phyloP scores from a whole-genome alignment of 1,139 yeast species.

The Protomyces inouyei region DNA sequence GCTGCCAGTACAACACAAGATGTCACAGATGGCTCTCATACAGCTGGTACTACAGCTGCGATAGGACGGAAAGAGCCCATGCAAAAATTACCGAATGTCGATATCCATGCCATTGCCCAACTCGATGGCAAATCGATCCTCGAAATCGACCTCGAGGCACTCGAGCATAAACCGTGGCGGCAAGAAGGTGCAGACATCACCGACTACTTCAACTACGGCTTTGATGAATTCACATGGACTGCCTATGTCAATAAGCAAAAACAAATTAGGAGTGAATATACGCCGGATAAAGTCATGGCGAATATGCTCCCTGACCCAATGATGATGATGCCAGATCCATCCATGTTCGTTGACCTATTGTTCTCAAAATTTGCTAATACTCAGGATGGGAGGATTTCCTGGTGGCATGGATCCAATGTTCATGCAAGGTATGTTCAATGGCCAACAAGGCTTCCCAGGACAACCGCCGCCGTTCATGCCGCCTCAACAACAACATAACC shows the following conservation, averaged over 20 bases:
- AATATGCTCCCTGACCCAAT: conserved; percentile 19
- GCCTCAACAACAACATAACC: neutral
- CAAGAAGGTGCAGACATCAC: conserved; percentile 82
- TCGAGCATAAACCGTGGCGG: conserved; percentile 96
- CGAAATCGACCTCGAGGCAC: conserved; percentile 70
- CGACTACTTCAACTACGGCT: conserved; percentile 93
- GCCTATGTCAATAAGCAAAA: conserved; percentile 89
- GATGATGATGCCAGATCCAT: conserved; percentile 27
- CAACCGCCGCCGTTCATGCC: neutral
- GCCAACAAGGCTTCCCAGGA: neutral
- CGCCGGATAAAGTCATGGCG: conserved; percentile 48
- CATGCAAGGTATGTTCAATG: neutral
- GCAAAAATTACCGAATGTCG: conserved; percentile 49
- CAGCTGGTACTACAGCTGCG: neutral
- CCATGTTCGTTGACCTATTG: neutral
- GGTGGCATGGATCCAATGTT: neutral
- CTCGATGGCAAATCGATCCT: conserved; percentile 81
- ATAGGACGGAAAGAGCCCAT: conserved; percentile 30
- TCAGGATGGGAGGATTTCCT: conserved; percentile 10
- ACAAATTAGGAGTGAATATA: conserved; percentile 69
- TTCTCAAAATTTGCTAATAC: neutral
- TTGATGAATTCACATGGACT: conserved; percentile 94
- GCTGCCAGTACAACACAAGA: conserved; percentile 2
- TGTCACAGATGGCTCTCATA: neutral
- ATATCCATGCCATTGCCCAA: conserved; percentile 72